Conservation (phyloP, 2,329 filamentous ascomycete genomes). For the Fusarium acutatum region DNA sequence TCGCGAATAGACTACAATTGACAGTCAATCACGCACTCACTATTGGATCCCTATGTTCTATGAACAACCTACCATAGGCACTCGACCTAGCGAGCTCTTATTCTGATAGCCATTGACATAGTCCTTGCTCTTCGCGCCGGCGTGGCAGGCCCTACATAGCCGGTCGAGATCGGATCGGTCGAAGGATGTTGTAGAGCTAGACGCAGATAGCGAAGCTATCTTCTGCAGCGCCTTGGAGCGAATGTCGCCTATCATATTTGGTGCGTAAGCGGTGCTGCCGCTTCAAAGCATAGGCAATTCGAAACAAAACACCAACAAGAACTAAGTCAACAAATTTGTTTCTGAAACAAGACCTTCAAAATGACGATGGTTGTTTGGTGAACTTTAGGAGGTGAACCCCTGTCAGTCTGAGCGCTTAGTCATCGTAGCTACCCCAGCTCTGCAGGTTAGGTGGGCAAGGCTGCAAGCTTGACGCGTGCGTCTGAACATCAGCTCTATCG, state of each 20-base stretch:
- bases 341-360: slow-evolving; percentile 20
- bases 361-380: slow-evolving; percentile 34
- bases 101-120: slow-evolving; percentile 58
- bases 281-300: slow-evolving; percentile 2
- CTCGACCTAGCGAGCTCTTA: slow-evolving; percentile 57
- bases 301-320: slow-evolving; percentile 1
- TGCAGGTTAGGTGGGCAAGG: slow-evolving; percentile 52
- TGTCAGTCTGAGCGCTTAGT: slow-evolving; percentile 48
- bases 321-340: slow-evolving; percentile 30
- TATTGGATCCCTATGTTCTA: not conserved
- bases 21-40: slow-evolving; percentile 37
- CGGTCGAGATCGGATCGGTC: slow-evolving; percentile 71
- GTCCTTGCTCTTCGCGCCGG: slow-evolving; percentile 54
- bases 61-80: slow-evolving; percentile 66
- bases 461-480: slow-evolving; percentile 60
- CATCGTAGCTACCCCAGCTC: slow-evolving; percentile 50
- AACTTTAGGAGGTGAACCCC: slow-evolving; percentile 38
- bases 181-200: slow-evolving; percentile 61
- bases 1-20: slow-evolving; percentile 78
- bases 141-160: slow-evolving; percentile 66
- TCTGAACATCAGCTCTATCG: slow-evolving; percentile 42
- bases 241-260: slow-evolving; percentile 63
- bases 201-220: slow-evolving; percentile 70
- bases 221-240: slow-evolving; percentile 71
- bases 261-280: not conserved